Percentiles rank a stretch among this genome's conserved stretches.
phyloP scores from a whole-genome alignment of 345 rosid genomes.

The Eucalyptus curtisii region DNA sequence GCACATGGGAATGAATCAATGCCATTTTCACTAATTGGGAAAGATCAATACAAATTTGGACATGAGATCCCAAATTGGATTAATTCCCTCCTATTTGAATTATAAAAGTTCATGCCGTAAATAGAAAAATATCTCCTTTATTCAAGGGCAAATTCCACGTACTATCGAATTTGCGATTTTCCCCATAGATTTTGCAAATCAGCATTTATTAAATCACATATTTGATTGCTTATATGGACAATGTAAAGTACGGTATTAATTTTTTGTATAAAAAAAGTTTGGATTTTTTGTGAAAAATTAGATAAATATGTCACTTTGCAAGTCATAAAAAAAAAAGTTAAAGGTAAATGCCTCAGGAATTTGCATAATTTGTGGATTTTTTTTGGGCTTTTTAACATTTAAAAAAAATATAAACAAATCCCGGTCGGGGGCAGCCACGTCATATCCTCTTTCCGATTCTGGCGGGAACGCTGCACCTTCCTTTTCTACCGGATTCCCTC shows the following conservation, averaged over 20 bases:
- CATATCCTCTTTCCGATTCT: neutral
- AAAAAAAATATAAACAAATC: neutral
- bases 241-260: too few species aligned
- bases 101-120: neutral
- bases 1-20: neutral
- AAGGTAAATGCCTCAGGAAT: too few species aligned
- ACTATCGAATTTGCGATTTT: neutral
- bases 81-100: neutral
- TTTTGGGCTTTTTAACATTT: neutral
- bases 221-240: too few species aligned
- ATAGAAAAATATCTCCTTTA: neutral
- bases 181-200: neutral
- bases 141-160: neutral
- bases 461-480: neutral
- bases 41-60: neutral
- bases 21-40: neutral
- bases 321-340: too few species aligned
- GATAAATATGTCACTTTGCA: neutral
- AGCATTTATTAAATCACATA: neutral
- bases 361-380: too few species aligned
- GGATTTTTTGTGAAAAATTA: too few species aligned
- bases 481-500: neutral
- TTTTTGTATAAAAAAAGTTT: too few species aligned
- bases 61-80: neutral
- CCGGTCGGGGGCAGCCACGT: neutral